A percentile compares a stretch with the other conserved stretches of the same genome.
Evolutionary conservation across 192 early-diverging fungal species (phyloP).

Genomic region (Podila verticillata): DNA sequence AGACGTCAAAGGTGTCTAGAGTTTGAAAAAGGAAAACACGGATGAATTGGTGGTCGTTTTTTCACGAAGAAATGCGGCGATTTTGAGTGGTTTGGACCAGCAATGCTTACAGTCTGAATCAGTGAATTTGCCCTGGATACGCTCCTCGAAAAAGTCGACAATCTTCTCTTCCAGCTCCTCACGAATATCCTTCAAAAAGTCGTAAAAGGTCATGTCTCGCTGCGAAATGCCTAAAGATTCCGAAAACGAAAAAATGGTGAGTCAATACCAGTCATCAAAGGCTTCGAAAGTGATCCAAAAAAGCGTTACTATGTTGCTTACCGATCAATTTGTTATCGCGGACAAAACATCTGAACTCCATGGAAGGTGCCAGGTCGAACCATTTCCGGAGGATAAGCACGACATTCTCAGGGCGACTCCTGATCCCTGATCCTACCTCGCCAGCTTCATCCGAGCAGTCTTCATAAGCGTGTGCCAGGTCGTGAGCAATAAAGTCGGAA

Average conservation of each 20-base stretch:
- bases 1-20: slow-evolving; percentile 91
- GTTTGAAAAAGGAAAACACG: slow-evolving; percentile 2
- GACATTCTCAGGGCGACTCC: slow-evolving; percentile 53
- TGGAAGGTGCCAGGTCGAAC: slow-evolving; percentile 87
- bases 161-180: slow-evolving; percentile 69
- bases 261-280: background rate
- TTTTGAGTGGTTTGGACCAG: background rate
- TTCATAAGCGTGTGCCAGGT: slow-evolving; percentile 81
- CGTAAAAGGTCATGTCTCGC: slow-evolving; percentile 87
- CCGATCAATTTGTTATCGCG: slow-evolving; percentile 73
- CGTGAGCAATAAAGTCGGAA: slow-evolving; percentile 90
- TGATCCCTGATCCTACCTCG: slow-evolving; percentile 11
- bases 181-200: slow-evolving; percentile 72
- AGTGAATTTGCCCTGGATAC: slow-evolving; percentile 71
- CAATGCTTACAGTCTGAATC: slow-evolving; percentile 69
- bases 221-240: slow-evolving; percentile 74
- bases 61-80: too few species aligned
- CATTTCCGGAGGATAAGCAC: slow-evolving; percentile 90
- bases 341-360: slow-evolving; percentile 98
- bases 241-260: background rate
- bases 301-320: slow-evolving; percentile 26
- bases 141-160: slow-evolving; percentile 70
- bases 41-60: background rate
- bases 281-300: background rate
- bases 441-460: slow-evolving; percentile 62